These are phyloP conservation scores for Ophiostoma piceae DNA, from an alignment of 2,329 filamentous ascomycete genomes.

Conservation along the genomic window DNA sequence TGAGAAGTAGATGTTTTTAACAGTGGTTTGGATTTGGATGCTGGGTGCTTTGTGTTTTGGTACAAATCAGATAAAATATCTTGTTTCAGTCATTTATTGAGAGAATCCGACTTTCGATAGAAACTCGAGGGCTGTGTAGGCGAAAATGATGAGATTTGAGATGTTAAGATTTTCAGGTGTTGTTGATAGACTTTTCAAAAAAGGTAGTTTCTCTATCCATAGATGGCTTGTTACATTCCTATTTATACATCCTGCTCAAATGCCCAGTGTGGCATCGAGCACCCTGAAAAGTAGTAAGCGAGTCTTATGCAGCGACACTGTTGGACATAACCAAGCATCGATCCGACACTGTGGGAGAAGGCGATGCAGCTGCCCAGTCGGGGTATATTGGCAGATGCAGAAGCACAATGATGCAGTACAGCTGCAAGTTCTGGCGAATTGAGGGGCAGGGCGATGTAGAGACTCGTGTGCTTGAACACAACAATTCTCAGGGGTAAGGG, in stretches of 20 bases:
- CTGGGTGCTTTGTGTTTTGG: background rate
- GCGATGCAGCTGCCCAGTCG: background rate
- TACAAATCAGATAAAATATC: background rate
- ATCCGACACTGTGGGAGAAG: slow-evolving; percentile 1
- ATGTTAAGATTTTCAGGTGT: background rate
- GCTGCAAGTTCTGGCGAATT: slow-evolving; percentile 14
- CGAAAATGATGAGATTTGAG: background rate
- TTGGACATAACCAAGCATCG: slow-evolving; percentile 1
- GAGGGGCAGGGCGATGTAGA: slow-evolving; percentile 1
- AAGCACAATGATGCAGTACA: background rate
- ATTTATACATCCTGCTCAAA: slow-evolving; percentile 18
- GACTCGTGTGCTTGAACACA: slow-evolving; percentile 15
- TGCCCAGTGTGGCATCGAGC: background rate
- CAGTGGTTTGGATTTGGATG: background rate
- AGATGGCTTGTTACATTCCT: slow-evolving; percentile 18
- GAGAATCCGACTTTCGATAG: background rate
- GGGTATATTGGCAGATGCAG: background rate
- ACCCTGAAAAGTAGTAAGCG: slow-evolving; percentile 5
- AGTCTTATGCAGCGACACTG: background rate
- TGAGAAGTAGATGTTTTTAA: background rate
- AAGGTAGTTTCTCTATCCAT: background rate
- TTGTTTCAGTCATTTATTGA: background rate
- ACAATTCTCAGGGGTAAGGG: slow-evolving; percentile 23
- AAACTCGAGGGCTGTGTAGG: background rate
- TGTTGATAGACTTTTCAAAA: background rate